Conservation (phyloP, 805 yeast genomes). For the Isabelozyma gotoi region DNA sequence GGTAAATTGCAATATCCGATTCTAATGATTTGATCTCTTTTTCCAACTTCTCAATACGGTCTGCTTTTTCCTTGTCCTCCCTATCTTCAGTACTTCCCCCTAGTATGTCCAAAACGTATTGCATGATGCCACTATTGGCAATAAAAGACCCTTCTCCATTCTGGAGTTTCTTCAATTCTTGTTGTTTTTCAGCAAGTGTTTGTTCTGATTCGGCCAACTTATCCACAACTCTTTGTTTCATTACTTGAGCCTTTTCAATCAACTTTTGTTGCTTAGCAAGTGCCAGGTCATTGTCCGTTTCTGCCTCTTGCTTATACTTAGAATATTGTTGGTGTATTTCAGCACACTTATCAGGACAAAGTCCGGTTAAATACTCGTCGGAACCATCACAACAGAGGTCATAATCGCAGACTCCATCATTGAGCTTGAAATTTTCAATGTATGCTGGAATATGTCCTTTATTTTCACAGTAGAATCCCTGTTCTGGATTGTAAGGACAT, state of each 20-base stretch:
- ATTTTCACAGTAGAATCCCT: slow-evolving; percentile 71
- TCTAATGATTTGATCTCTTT: slow-evolving; percentile 12
- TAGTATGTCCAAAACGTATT: neutral
- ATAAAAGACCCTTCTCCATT: neutral
- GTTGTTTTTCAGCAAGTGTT: slow-evolving; percentile 5
- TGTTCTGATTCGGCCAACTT: slow-evolving; percentile 5
- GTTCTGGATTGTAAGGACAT: slow-evolving; percentile 44
- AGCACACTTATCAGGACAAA: slow-evolving; percentile 57
- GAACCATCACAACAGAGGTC: slow-evolving; percentile 91
- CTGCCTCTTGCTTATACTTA: slow-evolving; percentile 9
- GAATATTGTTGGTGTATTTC: slow-evolving; percentile 45
- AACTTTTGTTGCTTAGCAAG: neutral
- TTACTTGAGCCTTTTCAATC: slow-evolving; percentile 14
- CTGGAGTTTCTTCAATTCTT: neutral
- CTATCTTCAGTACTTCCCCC: neutral
- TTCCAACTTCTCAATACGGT: slow-evolving; percentile 16
- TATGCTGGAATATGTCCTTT: slow-evolving; percentile 63
- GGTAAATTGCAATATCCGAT: slow-evolving; percentile 10
- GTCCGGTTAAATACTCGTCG: slow-evolving; percentile 59
- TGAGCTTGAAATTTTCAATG: slow-evolving; percentile 66
- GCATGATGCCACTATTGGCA: neutral
- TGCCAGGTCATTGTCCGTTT: slow-evolving; percentile 4
- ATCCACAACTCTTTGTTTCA: slow-evolving; percentile 11
- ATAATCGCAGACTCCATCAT: slow-evolving; percentile 92
- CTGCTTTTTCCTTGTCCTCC: neutral